Base-by-base conservation (phyloP, 1,284 basidiomycete species). In the Cryptococcus amylolentus region DNA sequence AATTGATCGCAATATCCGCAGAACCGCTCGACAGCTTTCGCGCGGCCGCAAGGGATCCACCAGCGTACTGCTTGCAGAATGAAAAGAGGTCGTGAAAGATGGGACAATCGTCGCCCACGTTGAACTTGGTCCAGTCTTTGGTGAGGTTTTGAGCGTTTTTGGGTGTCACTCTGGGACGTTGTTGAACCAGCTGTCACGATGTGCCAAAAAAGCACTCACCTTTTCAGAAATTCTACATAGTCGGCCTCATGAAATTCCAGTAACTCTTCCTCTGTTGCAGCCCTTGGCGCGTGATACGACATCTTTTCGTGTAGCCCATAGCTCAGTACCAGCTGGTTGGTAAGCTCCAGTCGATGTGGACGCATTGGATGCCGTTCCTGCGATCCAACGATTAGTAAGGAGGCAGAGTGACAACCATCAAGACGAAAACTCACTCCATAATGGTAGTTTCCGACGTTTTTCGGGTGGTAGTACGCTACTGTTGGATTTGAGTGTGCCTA, bases 291-390 rank as follows among this genome's bases (percentile, higher is more conserved):
- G 73, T 91, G 96, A 43, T 97, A 89, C 66, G 94, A 88, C 77
- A 99, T 97, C 69, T 93, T 88, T 69, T 96, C 89, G 79, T 98
- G 93, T 18, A 99, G 80, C 3, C 93, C 95, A 69, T 98, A 99
- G 0, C 93, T 95, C 72, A 96, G 84, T 5, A 98, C 95, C 45
- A 99, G 84, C 5, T 92, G 87, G 68, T 98, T 98, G 7, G 95
- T 98, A 49, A 99, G 78, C 3, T 93, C 94, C 10, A 98, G 79
- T 14, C 96, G 84, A 62, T 97, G 92, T 1, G 95, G 95, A 72
- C 98, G 96, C 95, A 98, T 98, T 3, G 95, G 96, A 80, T 98
- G 95, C 46, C 88, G 83, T 83, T 97, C 92, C 89, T 94, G 72
- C 26, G 23, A 8, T 31, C 12, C 44, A 31, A 28, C n/a, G 3